Evolutionary conservation across 2,329 filamentous ascomycete genomes (phyloP), one percentile per base, ranked within the genome.

Genomic region (Trichoderma sp.): DNA sequence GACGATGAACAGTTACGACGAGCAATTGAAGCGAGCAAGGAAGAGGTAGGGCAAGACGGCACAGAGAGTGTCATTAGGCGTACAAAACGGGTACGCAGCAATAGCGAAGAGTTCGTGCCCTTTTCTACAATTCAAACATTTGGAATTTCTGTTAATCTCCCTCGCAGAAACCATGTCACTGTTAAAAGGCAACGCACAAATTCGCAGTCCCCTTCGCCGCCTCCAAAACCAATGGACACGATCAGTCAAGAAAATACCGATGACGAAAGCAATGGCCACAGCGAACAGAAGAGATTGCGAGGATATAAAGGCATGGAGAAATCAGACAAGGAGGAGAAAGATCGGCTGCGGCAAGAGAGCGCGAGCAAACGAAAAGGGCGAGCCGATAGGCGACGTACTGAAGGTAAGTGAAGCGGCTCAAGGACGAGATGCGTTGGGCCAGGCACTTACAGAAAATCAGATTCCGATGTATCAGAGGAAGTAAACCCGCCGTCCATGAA

Each of bases 1-100:
- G 95, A 98, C 78, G 97, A 99, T 84, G 95, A 97, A 80, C 92
- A 95, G 80, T 84, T 99, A 53, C 91, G 95, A 73, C 91, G 94
- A 79, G 97, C 96, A 35, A 95, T 99, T 79, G 96, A 98, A 83
- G 95, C 97, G 77, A 99, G 97, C 86, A 98, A 95, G 85, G 93
- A 94, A 81, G 94, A 97, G 60, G 91, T 89, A 65, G 84, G 87
- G 14, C 87, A 87, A 12, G 84, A 88, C 41, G 82, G 83, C 16
- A 59, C 77, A 14, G 91, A 93, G 45, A 88, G 88, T 71, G 86
- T 86, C 53, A 89, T 86, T 69, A 89, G 93, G 78, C 91, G 94
- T 81, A 89, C 91, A 29, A 99, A 99, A 86, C 89, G 97, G 81
- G 93, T 92, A 77, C 91, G 96, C 77, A 97, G 97, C 81, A 95